Evolutionary conservation across 768 basidiomycete genomes (phyloP).

Genomic region (Lactarius tabidus): DNA sequence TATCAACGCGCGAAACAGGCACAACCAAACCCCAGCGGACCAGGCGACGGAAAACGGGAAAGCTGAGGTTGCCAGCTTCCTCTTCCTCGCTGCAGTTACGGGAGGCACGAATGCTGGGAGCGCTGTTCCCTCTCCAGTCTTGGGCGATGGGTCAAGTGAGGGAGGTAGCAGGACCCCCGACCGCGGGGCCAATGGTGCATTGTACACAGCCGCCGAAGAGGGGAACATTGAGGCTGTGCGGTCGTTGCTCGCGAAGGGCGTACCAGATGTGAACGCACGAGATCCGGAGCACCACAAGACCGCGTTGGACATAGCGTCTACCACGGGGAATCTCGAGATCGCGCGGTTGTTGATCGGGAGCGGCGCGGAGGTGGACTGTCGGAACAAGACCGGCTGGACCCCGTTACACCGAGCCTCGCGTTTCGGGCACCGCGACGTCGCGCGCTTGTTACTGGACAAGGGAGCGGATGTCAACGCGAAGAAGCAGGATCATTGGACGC

Average conservation of each 20-base stretch:
- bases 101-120: background rate
- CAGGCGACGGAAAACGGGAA: background rate
- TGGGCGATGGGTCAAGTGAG: background rate
- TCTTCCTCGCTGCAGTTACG: constrained; percentile 1
- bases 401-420: constrained; percentile 4
- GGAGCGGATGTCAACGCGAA: constrained; percentile 8
- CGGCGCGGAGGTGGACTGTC: background rate
- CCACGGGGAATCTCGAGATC: background rate
- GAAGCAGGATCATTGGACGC: background rate
- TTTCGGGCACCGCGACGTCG: background rate
- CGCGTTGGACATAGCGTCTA: background rate
- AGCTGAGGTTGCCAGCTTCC: background rate
- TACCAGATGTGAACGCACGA: background rate
- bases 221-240: background rate
- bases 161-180: background rate
- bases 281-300: background rate
- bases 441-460: background rate
- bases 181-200: background rate
- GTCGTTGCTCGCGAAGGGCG: background rate
- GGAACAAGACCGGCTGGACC: background rate
- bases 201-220: constrained; percentile 1
- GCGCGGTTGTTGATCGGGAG: background rate
- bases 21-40: background rate
- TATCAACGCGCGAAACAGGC: background rate
- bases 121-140: background rate